These are phyloP conservation scores for Eremothecium gossypii DNA, from an alignment of 1,139 yeast genomes.

Conservation along the genomic window DNA sequence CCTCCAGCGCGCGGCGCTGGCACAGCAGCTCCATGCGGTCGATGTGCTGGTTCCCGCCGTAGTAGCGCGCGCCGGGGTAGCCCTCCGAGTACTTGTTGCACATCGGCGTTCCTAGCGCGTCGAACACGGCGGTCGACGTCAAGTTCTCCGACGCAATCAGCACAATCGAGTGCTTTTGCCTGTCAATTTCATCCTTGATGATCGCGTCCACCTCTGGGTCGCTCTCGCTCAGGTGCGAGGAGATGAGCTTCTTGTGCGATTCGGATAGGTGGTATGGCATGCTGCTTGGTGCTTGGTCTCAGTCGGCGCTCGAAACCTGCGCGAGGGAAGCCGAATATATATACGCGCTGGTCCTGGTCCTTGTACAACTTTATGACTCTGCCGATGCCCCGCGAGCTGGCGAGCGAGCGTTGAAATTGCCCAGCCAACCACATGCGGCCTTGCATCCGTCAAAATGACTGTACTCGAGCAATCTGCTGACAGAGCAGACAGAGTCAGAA, in stretches of 20 bases:
- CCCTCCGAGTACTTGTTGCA: conserved; percentile 85
- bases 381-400: no score
- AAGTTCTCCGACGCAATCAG: conserved; percentile 95
- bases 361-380: no score
- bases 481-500: no score
- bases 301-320: no score
- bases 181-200: conserved; percentile 77
- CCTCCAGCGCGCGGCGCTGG: conserved; percentile 86
- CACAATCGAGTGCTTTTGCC: conserved; percentile 92
- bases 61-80: conserved; percentile 81
- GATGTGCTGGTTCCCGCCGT: conserved; percentile 88
- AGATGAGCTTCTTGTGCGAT: conserved; percentile 56
- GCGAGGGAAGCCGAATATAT: no score
- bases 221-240: conserved; percentile 59
- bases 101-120: conserved; percentile 96
- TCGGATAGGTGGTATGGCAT: conserved; percentile 52
- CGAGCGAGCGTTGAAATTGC: no score
- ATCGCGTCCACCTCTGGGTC: conserved; percentile 81
- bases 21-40: conserved; percentile 88
- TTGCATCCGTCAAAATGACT: no score
- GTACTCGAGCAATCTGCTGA: no score
- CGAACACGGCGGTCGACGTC: conserved; percentile 93
- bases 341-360: no score
- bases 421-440: no score
- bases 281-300: background rate